phyloP scores from a whole-genome alignment of 345 rosid species.

The Salix udensis region DNA sequence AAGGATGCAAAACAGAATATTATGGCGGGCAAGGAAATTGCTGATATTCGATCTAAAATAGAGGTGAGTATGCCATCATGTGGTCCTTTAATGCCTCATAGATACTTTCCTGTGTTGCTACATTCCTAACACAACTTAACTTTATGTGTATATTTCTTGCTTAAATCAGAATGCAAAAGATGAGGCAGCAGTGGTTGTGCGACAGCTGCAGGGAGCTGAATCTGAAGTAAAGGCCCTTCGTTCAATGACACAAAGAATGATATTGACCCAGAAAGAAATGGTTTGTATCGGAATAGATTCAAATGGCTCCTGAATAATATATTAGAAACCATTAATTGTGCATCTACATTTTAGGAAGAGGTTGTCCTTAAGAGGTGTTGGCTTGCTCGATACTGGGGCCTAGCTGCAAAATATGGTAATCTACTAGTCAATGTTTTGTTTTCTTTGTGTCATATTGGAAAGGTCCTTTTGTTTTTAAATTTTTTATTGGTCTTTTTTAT shows the following conservation, averaged over 20 bases:
- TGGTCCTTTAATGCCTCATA: background rate
- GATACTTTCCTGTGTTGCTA: background rate
- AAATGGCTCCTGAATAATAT: background rate
- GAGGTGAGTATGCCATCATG: constrained; percentile 9
- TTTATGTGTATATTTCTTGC: background rate
- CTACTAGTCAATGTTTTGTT: background rate
- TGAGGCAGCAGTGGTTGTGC: constrained; percentile 22
- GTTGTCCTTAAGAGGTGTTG: constrained; percentile 98
- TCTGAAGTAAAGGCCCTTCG: constrained; percentile 32
- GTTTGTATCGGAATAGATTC: constrained; percentile 11
- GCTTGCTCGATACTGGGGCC: constrained; percentile 98
- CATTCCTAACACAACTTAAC: background rate
- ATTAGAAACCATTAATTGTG: constrained; percentile 9
- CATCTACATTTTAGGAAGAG: constrained; percentile 75
- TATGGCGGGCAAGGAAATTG: constrained; percentile 26
- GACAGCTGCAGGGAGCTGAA: constrained; percentile 31
- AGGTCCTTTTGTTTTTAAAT: background rate
- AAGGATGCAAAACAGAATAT: constrained; percentile 25
- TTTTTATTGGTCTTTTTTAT: background rate
- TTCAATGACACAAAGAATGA: constrained; percentile 35
- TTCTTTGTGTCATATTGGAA: constrained; percentile 9
- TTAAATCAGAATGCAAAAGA: constrained; percentile 26
- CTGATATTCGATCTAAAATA: constrained; percentile 20
- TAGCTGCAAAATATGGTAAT: constrained; percentile 85
- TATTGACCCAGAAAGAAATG: constrained; percentile 35